Evolutionary conservation across 345 rosid species (phyloP).

Genomic region (Populus nigra): DNA sequence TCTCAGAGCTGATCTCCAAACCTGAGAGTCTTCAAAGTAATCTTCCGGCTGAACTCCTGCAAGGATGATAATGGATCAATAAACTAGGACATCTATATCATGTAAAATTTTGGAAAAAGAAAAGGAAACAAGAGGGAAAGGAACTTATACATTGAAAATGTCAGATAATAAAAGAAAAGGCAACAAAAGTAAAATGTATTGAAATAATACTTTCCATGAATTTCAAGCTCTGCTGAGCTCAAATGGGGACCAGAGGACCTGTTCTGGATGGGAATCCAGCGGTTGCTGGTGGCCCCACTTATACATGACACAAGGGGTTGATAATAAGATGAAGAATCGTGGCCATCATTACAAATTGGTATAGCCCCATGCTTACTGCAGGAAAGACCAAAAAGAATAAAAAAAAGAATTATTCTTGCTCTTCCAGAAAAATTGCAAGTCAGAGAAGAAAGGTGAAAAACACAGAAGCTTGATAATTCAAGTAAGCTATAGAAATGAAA

Average conservation of each 20-base stretch:
- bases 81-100: constrained; percentile 6
- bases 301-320: constrained; percentile 78
- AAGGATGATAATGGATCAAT: constrained; percentile 25
- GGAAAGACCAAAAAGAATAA: constrained; percentile 8
- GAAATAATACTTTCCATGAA: constrained; percentile 77
- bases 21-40: constrained; percentile 63
- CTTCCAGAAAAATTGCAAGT: neutral
- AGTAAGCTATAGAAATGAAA: neutral
- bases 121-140: neutral
- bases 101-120: neutral
- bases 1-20: constrained; percentile 70
- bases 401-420: constrained; percentile 2
- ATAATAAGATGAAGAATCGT: constrained; percentile 62
- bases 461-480: neutral
- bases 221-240: constrained; percentile 58
- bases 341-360: constrained; percentile 69
- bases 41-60: constrained; percentile 81
- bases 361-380: constrained; percentile 49
- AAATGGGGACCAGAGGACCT: constrained; percentile 59
- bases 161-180: neutral
- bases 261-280: constrained; percentile 85
- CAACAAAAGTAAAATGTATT: neutral
- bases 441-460: constrained; percentile 1
- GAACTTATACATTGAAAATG: neutral
- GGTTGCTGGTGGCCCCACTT: constrained; percentile 71